Base-by-base conservation (phyloP, 257 asterid genomes). In the Solanum pennellii region DNA sequence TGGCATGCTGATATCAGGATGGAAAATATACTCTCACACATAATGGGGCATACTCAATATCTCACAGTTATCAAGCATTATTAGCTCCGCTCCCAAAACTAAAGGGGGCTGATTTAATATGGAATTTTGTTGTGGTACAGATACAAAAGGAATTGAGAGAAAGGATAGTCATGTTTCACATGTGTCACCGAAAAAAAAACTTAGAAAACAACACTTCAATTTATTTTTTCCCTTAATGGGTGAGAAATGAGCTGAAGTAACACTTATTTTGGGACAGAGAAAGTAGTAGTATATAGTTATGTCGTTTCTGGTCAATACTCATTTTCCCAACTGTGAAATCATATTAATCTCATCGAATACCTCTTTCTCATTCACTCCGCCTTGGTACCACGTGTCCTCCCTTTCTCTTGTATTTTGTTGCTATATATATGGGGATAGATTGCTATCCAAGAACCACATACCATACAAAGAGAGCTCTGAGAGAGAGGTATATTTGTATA, bases 311-410 rank as follows among this genome's bases (percentile, higher is more conserved):
- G 95, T 93, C 90, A 93, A 90, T 92, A 85, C 88, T 84, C 84
- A 33, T 91, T 90, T 90, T 91, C 86, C 92, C 93, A 91, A 90
- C 92, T 89, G 90, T 86, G 93, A 75, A 89, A 75, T 65, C 89
- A 86, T 79, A 88, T 91, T 91, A 87, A 71, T 92, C 88, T 90
- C 93, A 90, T 90, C 90, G 93, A 91, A 93, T 94, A 87, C 86
- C 66, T 84, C 90, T 86, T 91, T 90, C 94, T 93, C 89, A 93
- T 94, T 93, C 93, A 45, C 94, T 68, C 89, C 92, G 94, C 94
- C 94, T 37, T 12, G 35, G 33, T n/a, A 1, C 94, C 95, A 93
- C 94, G 94, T 90, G 94, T 65, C 9, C 72, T 18, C 21, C 49
- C 29, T 37, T 14, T 65, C n/a, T 49, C 13, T 56, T 85, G 16